Base-by-base conservation (phyloP, 2,329 filamentous ascomycete species). In the Macrophomina phaseolina region DNA sequence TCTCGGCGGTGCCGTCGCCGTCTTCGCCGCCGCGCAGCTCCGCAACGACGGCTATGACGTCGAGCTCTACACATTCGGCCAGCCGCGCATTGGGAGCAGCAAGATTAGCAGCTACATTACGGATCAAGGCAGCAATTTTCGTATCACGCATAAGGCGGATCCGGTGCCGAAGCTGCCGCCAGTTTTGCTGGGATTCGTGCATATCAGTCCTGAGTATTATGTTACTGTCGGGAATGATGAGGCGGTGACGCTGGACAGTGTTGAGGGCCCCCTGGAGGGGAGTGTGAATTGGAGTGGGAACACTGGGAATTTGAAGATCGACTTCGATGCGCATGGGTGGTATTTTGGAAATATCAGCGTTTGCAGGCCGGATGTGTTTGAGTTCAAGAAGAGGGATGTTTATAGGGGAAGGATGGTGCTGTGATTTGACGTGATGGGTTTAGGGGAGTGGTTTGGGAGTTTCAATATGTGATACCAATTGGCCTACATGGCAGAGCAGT, bases 171-270 rank as follows among this genome's bases (percentile, higher is more conserved):
- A 87, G 51, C 81, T 93, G 45, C 90, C 90, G 1, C 89, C 23
- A 77, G 87, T 73, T 67, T 63, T 85, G 53, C 75, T 90, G 62
- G 85, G 85, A 40, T 93, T 88, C 80, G 80, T 84, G 46, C 90
- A 92, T 76, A 85, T 87, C n/a, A 86, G 82, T 16, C 89, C 90
- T 1, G 91, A 93, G 81, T 91, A 88, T 78, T 92, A 77, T 56
- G 72, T 80, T 55, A 71, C 70, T 0, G 73, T 63, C 2, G 74
- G 67, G 0, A 77, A 76, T 38, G 58, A 68, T 3, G 73, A 68
- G 0, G 40, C 55, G 28, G 72, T 74, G 1, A 71, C 67, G 11
- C 49, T 68, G 1, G 69, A 66, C 0, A 76, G 78, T 67, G 38
- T 78, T 0, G 66, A 69, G 5, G 63, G 63, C 5, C 68, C 72